Conservation (phyloP, 768 basidiomycete species). For the Podaxis sp. region DNA sequence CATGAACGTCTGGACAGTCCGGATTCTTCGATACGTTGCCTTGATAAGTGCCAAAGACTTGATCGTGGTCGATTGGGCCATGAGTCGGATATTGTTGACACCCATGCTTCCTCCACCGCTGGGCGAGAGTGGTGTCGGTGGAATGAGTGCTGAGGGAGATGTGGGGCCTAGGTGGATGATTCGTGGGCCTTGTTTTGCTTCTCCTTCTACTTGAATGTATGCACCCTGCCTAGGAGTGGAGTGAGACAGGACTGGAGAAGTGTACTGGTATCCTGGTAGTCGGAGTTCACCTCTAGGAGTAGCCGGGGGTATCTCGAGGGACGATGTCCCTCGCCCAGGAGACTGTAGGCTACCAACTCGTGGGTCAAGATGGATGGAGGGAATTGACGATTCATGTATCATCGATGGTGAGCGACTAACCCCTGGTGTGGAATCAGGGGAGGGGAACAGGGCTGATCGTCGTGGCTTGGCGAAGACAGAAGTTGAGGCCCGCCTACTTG, state of each 20-base stretch:
- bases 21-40: conserved; percentile 56
- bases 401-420: conserved; percentile 30
- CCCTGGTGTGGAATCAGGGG: conserved; percentile 44
- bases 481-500: conserved; percentile 41
- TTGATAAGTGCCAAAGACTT: conserved; percentile 47
- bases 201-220: conserved; percentile 4
- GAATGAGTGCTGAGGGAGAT: conserved; percentile 30
- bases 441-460: conserved; percentile 34
- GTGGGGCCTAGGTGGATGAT: conserved; percentile 63
- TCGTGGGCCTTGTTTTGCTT: conserved; percentile 22
- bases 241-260: conserved; percentile 22
- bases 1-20: conserved; percentile 57
- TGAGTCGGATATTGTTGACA: conserved; percentile 7
- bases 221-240: conserved; percentile 19
- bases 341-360: conserved; percentile 14
- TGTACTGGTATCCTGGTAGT: conserved; percentile 26
- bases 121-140: conserved; percentile 25
- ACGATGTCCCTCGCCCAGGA: neutral
- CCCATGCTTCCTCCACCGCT: conserved; percentile 16
- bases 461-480: conserved; percentile 57
- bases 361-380: conserved; percentile 28
- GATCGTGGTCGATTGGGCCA: conserved; percentile 39
- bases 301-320: conserved; percentile 6
- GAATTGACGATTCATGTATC: conserved; percentile 18
- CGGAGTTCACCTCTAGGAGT: conserved; percentile 5